Conservation (phyloP, 495 filamentous ascomycete genomes). For the Penicillium silybi region DNA sequence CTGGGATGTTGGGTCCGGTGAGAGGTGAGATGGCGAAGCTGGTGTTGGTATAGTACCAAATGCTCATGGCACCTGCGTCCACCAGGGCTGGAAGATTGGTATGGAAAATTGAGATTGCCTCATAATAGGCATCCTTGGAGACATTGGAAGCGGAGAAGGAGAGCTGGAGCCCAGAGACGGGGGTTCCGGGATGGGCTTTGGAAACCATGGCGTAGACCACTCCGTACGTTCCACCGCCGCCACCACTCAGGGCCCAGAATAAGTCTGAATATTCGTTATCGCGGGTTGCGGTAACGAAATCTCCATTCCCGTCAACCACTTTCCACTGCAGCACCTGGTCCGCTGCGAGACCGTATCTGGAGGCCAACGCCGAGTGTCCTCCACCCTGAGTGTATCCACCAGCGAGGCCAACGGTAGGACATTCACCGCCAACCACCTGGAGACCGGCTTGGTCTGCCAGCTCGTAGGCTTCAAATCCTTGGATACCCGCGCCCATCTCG, state of each 20-base stretch:
- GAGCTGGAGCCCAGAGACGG: constrained; percentile 17
- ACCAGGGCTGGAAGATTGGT: constrained; percentile 35
- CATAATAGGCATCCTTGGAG: constrained; percentile 37
- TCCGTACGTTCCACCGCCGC: constrained; percentile 58
- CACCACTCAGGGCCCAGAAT: constrained; percentile 64
- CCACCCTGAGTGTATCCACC: constrained; percentile 58
- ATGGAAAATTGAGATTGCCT: constrained; percentile 36
- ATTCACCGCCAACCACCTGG: constrained; percentile 9
- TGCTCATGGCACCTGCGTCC: constrained; percentile 36
- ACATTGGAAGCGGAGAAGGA: constrained; percentile 15
- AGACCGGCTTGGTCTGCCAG: constrained; percentile 23
- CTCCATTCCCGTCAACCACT: constrained; percentile 49
- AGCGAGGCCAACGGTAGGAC: constrained; percentile 10
- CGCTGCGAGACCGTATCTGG: constrained; percentile 52
- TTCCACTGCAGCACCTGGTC: constrained; percentile 60
- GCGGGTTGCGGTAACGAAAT: constrained; percentile 44
- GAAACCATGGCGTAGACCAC: constrained; percentile 52
- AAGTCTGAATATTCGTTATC: constrained; percentile 44
- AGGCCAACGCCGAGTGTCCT: constrained; percentile 52
- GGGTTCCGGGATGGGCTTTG: constrained; percentile 35
- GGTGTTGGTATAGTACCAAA: constrained; percentile 32
- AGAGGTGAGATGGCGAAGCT: constrained; percentile 38
- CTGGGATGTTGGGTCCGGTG: constrained; percentile 19
- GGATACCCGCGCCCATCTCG: constrained; percentile 51
- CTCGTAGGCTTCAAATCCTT: constrained; percentile 41